Evolutionary conservation across 305 asterid species (phyloP), one percentile per base, ranked within the genome.

Genomic region (Fraxinus sp.): DNA sequence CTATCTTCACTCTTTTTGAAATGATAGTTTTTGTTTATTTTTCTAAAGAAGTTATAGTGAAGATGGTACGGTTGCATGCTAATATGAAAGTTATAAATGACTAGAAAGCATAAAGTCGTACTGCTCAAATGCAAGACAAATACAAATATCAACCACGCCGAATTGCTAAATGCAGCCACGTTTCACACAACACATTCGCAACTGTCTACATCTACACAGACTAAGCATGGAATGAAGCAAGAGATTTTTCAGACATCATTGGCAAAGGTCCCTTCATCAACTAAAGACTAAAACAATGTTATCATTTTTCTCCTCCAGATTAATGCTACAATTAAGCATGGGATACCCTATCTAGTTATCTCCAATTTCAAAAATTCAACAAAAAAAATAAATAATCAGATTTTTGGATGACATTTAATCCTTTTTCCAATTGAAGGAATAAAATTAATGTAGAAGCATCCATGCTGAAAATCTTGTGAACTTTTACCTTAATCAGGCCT

Each of bases 401-500:
- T 79, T 24, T 26, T 26, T 22, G 41, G 71, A 13, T 32, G 73
- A 44, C 55, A 55, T 71, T 46, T 11, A 30, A 66, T 24, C 71
- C 16, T 39, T 9, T 70, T 28, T 39, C 64, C n/a, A 33, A 57
- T 35, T 26, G 78, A 57, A 28, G 35, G 77, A 72, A 72, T 46
- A 44, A 73, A 71, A 64, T 72, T 52, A 13, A 26, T 82, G 16
- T 14, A 74, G 71, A 73, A 70, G 79, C 71, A 59, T 66, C 32
- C 76, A 62, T 28, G 72, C 30, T 75, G 57, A 22, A 72, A 18
- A 26, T 30, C 39, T 24, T 46, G 55, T 26, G 74, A 66, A 66
- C 36, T 28, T 66, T 62, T 85, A 95, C 99, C 98, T 96, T 96
- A 85, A 96, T 91, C 28, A 96, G 92, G 70, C 98, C 99, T 1